Base-by-base conservation (phyloP, 1,284 basidiomycete species). In the Trichosporon sp. region DNA sequence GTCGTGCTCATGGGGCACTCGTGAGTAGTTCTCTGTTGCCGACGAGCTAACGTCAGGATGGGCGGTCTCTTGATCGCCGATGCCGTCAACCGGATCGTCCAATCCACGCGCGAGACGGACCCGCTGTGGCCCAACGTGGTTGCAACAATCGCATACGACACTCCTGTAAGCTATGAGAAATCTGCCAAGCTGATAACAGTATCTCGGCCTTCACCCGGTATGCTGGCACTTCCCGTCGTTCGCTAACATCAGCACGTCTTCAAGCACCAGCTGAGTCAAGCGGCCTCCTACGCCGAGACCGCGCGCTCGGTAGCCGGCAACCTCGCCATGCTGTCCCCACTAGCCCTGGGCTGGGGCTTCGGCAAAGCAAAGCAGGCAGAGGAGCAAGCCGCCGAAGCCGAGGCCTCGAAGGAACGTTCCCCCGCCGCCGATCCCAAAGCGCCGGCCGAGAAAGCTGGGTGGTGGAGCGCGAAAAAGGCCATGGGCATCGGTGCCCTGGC, bases 1-100 rank as follows among this genome's bases (percentile, higher is more conserved):
- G 87, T 98, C 65, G 90, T 96, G 2, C 87, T 98, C 1, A 94
- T 94, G 78, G 95, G 95, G 2, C 96, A 98, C 81, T 96, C 92
- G 92, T 92, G 73, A 70, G 86, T 76, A 26, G 26, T 5, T 8
- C 43, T 3, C 16, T 5, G 43, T 31, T 4, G 11, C 10, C 26
- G 26, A 26, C 26, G 32, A 64, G 38, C 63, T 70, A 35, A 72
- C 43, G 26, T 10, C 66, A 95, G 93, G 77, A 96, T 96, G 93
- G 93, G 93, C 12, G 93, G 93, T 1, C 84, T 96, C 14, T 87
- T 98, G 0, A 91, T 92, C 32, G 92, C 94, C 1, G 95, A 98
- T 77, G 89, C 92, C 1, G 85, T 94, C 26, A 84, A 91, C 32
- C 91, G 90, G 75, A 92, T 96, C 73, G 86, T 89, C 21, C 85